Conservation (phyloP, 768 basidiomycete species). For the Pholiota conissans region DNA sequence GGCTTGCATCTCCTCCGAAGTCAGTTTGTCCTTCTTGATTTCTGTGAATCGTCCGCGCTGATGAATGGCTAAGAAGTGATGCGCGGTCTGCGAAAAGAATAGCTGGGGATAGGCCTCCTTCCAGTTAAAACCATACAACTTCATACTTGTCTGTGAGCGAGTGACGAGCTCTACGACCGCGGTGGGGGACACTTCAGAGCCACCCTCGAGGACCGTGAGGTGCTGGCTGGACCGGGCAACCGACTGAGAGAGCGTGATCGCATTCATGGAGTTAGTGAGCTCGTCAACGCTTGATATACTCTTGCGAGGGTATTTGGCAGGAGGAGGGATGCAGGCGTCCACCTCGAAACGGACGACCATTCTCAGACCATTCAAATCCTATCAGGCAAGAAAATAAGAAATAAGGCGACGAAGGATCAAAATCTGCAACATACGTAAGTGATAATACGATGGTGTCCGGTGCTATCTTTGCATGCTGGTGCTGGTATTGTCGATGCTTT, state of each 20-base stretch:
- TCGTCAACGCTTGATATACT: constrained; percentile 34
- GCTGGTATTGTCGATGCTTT: constrained; percentile 49
- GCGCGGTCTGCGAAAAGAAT: constrained; percentile 66
- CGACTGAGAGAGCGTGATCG: constrained; percentile 27
- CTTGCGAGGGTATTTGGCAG: constrained; percentile 23
- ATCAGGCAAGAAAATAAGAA: neutral
- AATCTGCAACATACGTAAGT: constrained; percentile 50
- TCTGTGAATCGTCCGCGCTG: constrained; percentile 49
- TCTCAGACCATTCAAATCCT: constrained; percentile 61
- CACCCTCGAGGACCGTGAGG: constrained; percentile 30
- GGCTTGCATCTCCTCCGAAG: constrained; percentile 33
- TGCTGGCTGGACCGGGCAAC: constrained; percentile 14
- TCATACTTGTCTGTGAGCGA: constrained; percentile 30
- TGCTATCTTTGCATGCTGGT: constrained; percentile 46
- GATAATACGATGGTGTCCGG: constrained; percentile 64
- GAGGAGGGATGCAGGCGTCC: constrained; percentile 43
- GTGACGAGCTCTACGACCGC: constrained; percentile 49
- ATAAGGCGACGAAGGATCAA: neutral
- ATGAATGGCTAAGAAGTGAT: constrained; percentile 62
- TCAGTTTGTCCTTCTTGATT: constrained; percentile 47
- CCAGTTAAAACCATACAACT: constrained; percentile 45
- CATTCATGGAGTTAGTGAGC: constrained; percentile 32
- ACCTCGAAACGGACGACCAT: constrained; percentile 61
- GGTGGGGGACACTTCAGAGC: constrained; percentile 39
- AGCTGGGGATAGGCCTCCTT: constrained; percentile 63